Percentiles rank a stretch among this genome's conserved stretches.
phyloP scores from a whole-genome alignment of 2,329 filamentous ascomycete genomes.

The Penicillium sp. region DNA sequence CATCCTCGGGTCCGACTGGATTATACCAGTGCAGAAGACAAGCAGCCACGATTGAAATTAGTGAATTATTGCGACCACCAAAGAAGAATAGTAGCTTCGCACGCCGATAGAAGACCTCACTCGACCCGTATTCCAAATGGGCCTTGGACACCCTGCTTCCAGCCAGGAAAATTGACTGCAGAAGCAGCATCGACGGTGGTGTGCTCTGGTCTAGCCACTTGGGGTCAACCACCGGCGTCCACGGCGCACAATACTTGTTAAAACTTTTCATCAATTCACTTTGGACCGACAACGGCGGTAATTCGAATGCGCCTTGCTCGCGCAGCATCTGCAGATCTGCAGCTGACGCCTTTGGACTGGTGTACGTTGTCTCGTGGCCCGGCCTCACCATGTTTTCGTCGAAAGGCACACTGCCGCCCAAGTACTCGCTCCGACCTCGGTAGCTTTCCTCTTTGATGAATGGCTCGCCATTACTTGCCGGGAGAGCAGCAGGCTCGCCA shows the following conservation, averaged over 20 bases:
- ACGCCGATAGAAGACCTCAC: constrained; percentile 40
- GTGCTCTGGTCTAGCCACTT: constrained; percentile 46
- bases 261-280: constrained; percentile 49
- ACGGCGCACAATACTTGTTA: constrained; percentile 49
- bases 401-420: constrained; percentile 35
- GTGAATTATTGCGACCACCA: constrained; percentile 43
- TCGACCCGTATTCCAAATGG: constrained; percentile 39
- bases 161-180: constrained; percentile 50
- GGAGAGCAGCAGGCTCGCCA: constrained; percentile 3
- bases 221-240: constrained; percentile 51
- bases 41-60: constrained; percentile 49
- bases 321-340: constrained; percentile 33
- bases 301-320: constrained; percentile 34
- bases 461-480: constrained; percentile 24
- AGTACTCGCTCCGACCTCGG: constrained; percentile 35
- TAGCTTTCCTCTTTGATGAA: constrained; percentile 38
- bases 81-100: constrained; percentile 45
- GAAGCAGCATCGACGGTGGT: constrained; percentile 35
- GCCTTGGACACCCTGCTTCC: constrained; percentile 48
- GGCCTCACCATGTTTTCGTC: constrained; percentile 40
- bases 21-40: constrained; percentile 53
- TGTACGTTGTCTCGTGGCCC: constrained; percentile 33
- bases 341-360: constrained; percentile 29
- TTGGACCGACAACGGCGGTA: constrained; percentile 38
- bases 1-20: constrained; percentile 49